These are phyloP conservation scores for Pythium periplocum DNA, from an alignment of 352 stramenopile genomes.

Conservation along the genomic window DNA sequence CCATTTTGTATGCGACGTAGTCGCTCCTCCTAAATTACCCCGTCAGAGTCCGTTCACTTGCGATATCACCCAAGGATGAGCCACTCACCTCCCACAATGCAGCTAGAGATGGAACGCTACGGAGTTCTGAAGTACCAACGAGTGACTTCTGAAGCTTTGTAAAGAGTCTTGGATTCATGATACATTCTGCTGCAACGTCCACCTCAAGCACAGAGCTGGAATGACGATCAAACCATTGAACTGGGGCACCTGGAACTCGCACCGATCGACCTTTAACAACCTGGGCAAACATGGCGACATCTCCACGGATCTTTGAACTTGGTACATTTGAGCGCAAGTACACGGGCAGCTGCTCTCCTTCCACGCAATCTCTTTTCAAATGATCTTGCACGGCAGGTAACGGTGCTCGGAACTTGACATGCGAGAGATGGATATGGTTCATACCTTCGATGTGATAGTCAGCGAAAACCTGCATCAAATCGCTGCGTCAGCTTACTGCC, in stretches of 20 bases:
- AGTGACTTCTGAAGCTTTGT: constrained; percentile 36
- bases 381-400: constrained; percentile 53
- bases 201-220: constrained; percentile 67
- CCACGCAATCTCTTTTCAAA: constrained; percentile 13
- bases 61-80: not conserved
- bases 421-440: constrained; percentile 70
- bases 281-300: constrained; percentile 17
- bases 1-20: constrained; percentile 43
- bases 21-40: constrained; percentile 51
- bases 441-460: constrained; percentile 93
- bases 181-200: constrained; percentile 60
- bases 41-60: not conserved
- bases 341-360: constrained; percentile 18
- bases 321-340: constrained; percentile 36
- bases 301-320: constrained; percentile 12
- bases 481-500: too few relatives aligned
- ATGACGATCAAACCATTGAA: constrained; percentile 61
- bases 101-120: constrained; percentile 71
- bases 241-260: constrained; percentile 19
- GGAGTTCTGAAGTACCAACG: constrained; percentile 31
- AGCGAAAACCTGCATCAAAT: constrained; percentile 60
- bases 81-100: constrained; percentile 72
- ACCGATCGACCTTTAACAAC: constrained; percentile 16
- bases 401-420: constrained; percentile 74
- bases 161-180: constrained; percentile 60